phyloP scores from a whole-genome alignment of 495 filamentous ascomycete genomes.

The Podospora pseudocomata region DNA sequence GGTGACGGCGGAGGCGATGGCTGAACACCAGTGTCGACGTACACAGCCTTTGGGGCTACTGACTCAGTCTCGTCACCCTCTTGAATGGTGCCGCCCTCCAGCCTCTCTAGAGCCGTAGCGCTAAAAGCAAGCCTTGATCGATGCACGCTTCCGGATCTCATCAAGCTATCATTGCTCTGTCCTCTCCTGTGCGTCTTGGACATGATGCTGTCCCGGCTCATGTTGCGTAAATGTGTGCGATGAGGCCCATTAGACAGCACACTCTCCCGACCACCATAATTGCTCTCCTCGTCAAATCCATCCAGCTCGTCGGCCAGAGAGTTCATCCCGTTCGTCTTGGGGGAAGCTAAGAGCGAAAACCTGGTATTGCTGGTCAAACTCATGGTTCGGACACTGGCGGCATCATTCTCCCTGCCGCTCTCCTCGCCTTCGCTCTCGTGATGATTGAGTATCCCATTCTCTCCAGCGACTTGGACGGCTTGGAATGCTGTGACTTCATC shows the following conservation, averaged over 20 bases:
- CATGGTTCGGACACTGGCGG: conserved; percentile 69
- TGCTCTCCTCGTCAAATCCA: conserved; percentile 61
- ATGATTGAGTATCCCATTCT: conserved; percentile 33
- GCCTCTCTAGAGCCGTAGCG: conserved; percentile 46
- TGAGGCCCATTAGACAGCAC: conserved; percentile 40
- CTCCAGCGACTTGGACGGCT: conserved; percentile 47
- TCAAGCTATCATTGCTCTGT: conserved; percentile 50
- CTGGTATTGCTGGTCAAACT: conserved; percentile 71
- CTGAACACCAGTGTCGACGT: conserved; percentile 74
- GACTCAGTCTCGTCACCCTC: conserved; percentile 44
- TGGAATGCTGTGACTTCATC: conserved; percentile 79
- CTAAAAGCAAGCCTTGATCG: conserved; percentile 47
- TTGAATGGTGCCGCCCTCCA: conserved; percentile 47
- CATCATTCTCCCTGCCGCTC: conserved; percentile 61
- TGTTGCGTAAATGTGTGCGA: conserved; percentile 33
- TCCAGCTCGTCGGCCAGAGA: conserved; percentile 90
- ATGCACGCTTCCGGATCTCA: conserved; percentile 46
- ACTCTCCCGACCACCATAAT: conserved; percentile 53
- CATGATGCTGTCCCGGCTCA: conserved; percentile 36
- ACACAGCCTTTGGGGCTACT: conserved; percentile 34
- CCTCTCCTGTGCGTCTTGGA: conserved; percentile 44
- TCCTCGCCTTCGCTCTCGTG: conserved; percentile 54
- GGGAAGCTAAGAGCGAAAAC: conserved; percentile 63
- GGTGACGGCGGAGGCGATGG: conserved; percentile 80
- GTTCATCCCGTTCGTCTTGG: conserved; percentile 57